phyloP scores from a whole-genome alignment of 2,329 filamentous ascomycete genomes.

The Fusarium poae region DNA sequence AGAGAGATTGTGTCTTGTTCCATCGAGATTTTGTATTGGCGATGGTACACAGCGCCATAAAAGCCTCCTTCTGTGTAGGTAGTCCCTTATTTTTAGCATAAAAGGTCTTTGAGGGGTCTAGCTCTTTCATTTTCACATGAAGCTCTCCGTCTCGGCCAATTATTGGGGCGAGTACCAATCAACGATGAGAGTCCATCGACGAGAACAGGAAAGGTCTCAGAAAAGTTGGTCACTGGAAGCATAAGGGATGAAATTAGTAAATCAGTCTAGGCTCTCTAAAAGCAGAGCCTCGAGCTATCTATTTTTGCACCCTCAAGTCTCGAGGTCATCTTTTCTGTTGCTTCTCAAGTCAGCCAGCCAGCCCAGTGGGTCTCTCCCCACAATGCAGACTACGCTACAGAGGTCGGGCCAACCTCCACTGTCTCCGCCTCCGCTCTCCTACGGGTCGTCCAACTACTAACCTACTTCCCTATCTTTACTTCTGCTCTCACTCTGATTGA shows the following conservation, averaged over 20 bases:
- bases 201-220: constrained; percentile 4
- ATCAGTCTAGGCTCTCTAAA: neutral
- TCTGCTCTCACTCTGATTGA: constrained; percentile 12
- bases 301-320: neutral
- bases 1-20: neutral
- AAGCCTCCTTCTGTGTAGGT: constrained; percentile 15
- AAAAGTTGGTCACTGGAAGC: neutral
- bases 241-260: neutral
- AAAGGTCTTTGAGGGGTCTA: constrained; percentile 19
- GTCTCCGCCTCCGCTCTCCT: constrained; percentile 39
- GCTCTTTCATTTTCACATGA: constrained; percentile 26
- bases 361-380: constrained; percentile 41
- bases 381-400: constrained; percentile 25
- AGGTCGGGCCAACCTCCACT: constrained; percentile 30
- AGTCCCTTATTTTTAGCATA: constrained; percentile 15
- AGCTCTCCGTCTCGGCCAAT: constrained; percentile 40
- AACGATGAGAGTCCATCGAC: constrained; percentile 16
- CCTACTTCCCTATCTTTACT: constrained; percentile 25
- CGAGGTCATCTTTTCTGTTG: neutral
- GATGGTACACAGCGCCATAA: constrained; percentile 11
- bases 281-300: neutral
- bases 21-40: constrained; percentile 17
- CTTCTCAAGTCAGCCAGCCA: constrained; percentile 20
- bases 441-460: constrained; percentile 12
- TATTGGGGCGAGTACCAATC: constrained; percentile 31